These are phyloP conservation scores for Adenanthera pavonina DNA, from an alignment of 306 rosid genomes.

Conservation along the genomic window DNA sequence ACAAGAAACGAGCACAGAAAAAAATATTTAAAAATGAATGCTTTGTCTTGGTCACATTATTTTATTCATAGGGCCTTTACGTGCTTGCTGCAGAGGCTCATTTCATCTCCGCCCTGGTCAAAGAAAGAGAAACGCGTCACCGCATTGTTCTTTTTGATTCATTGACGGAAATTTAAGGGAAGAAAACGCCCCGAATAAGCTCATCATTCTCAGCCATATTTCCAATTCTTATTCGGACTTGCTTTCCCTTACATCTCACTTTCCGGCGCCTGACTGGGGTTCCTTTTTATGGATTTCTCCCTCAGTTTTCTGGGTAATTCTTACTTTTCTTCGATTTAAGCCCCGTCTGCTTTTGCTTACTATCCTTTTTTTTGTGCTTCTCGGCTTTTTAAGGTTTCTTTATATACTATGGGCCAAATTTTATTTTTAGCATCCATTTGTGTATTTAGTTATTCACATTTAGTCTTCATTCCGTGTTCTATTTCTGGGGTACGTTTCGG, in stretches of 20 bases:
- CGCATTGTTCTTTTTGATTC: not conserved
- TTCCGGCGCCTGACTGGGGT: not conserved
- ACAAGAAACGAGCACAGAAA: not conserved
- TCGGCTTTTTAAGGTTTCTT: not conserved
- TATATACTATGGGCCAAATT: not conserved
- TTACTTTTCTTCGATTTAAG: not conserved
- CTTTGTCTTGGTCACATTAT: not conserved
- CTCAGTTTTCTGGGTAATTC: not conserved
- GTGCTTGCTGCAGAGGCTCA: not conserved
- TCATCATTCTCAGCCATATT: not conserved
- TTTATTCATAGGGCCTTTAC: not conserved
- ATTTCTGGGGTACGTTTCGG: not conserved
- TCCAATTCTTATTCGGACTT: not conserved
- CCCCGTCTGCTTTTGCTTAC: not conserved
- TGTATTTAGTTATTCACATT: not conserved
- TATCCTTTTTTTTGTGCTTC: not conserved
- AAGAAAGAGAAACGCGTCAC: not conserved
- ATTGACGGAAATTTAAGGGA: not conserved
- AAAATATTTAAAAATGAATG: not conserved
- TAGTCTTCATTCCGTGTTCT: not conserved
- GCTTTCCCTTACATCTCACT: not conserved
- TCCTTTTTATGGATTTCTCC: not conserved
- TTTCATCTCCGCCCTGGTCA: not conserved
- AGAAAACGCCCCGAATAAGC: not conserved
- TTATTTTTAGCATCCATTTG: not conserved